These are phyloP conservation scores for Schwanniomyces vanrijiae DNA, from an alignment of 805 yeast genomes.

Conservation along the genomic window DNA sequence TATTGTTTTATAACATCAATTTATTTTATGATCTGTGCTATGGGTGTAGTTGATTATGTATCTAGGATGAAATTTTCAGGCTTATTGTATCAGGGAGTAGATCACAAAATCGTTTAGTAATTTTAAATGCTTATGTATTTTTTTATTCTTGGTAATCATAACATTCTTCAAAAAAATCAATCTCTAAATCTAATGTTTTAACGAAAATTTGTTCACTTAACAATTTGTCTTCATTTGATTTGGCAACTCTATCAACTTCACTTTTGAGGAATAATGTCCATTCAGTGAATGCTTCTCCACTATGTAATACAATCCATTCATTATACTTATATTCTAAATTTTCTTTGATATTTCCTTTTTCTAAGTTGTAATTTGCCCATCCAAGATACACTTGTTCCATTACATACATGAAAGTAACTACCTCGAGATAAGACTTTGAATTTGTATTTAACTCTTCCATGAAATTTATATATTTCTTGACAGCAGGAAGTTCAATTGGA, in stretches of 20 bases:
- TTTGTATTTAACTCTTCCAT: constrained; percentile 28
- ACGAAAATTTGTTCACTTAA: constrained; percentile 25
- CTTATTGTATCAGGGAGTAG: not conserved
- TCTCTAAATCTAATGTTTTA: constrained; percentile 39
- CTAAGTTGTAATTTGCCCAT: constrained; percentile 46
- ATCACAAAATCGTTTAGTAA: not conserved
- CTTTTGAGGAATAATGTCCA: constrained; percentile 49
- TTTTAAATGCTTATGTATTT: not conserved
- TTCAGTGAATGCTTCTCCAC: constrained; percentile 44
- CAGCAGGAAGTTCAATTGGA: constrained; percentile 28
- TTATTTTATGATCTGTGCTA: not conserved
- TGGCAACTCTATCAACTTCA: constrained; percentile 42
- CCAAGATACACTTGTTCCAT: constrained; percentile 53
- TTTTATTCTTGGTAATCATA: constrained; percentile 23
- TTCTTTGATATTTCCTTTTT: constrained; percentile 12
- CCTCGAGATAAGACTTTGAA: constrained; percentile 34
- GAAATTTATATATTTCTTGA: constrained; percentile 35
- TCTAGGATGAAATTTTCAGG: not conserved
- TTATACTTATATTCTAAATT: constrained; percentile 45
- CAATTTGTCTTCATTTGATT: constrained; percentile 17
- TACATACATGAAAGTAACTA: constrained; percentile 43
- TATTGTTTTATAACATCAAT: not conserved
- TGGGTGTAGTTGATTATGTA: not conserved
- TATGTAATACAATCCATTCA: constrained; percentile 54
- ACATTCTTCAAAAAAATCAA: constrained; percentile 48